Conservation (phyloP, 129 eudicot species). For the Lactuca saligna region DNA sequence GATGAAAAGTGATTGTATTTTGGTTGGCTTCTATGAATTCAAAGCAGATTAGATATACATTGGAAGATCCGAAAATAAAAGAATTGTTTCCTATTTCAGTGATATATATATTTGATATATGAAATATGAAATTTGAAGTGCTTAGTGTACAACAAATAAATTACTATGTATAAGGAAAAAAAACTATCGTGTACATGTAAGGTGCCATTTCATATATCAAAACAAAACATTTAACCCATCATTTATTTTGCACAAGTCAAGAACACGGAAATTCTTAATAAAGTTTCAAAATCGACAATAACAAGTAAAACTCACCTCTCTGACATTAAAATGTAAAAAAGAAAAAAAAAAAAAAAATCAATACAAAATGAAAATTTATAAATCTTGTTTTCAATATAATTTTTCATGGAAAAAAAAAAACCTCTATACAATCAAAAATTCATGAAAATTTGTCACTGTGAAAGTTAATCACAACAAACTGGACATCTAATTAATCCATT, state of each 20-base stretch:
- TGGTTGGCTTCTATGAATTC: neutral
- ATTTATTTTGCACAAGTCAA: no score
- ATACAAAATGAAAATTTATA: conserved; percentile 1
- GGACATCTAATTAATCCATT: conserved; percentile 91
- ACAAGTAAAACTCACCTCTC: conserved; percentile 3
- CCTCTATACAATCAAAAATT: conserved; percentile 28
- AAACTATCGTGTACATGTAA: no score
- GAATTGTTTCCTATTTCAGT: neutral
- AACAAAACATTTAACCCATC: neutral
- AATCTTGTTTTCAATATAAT: conserved; percentile 15
- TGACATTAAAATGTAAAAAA: neutral
- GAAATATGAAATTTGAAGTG: no score
- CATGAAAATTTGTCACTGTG: conserved; percentile 10
- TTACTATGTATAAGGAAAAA: no score
- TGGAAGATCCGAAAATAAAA: neutral
- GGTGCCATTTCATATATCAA: no score
- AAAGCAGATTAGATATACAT: neutral
- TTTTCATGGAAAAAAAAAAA: conserved; percentile 7
- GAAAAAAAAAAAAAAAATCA: neutral
- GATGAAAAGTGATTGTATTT: neutral
- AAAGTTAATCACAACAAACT: conserved; percentile 67
- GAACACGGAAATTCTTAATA: neutral
- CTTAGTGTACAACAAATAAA: no score
- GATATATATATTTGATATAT: no score
- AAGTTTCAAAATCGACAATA: neutral